phyloP scores from a whole-genome alignment of 2,329 filamentous ascomycete species.

The Colletotrichum agaves region DNA sequence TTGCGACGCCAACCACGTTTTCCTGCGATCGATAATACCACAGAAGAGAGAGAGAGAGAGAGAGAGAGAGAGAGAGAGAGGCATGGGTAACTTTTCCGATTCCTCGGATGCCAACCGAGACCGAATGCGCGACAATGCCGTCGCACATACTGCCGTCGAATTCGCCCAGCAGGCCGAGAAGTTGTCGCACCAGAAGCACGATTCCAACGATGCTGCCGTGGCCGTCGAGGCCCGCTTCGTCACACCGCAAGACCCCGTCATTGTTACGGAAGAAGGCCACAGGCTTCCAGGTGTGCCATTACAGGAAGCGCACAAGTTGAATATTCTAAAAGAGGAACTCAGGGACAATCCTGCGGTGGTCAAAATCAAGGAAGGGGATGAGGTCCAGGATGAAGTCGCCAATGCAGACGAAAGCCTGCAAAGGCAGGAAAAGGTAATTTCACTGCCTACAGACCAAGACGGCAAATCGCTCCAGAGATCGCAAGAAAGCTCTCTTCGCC shows the following conservation, averaged over 20 bases:
- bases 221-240: constrained; percentile 72
- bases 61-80: neutral
- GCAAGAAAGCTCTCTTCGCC: constrained; percentile 57
- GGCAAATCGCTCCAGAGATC: constrained; percentile 54
- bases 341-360: constrained; percentile 44
- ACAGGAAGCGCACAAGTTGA: constrained; percentile 76
- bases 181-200: constrained; percentile 55
- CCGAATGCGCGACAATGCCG: constrained; percentile 37
- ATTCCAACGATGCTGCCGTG: constrained; percentile 48
- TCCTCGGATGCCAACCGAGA: constrained; percentile 28
- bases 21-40: neutral
- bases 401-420: constrained; percentile 47
- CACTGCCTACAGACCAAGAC: constrained; percentile 44
- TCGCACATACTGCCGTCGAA: constrained; percentile 58
- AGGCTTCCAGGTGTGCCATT: constrained; percentile 76
- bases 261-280: constrained; percentile 74
- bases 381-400: constrained; percentile 42
- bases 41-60: neutral
- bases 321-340: constrained; percentile 66
- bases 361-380: constrained; percentile 38
- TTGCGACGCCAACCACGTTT: neutral
- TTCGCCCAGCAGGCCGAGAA: constrained; percentile 72
- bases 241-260: constrained; percentile 77
- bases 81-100: constrained; percentile 31
- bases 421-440: constrained; percentile 42